These are phyloP conservation scores for Fusarium compactum DNA, from an alignment of 2,329 filamentous ascomycete genomes.

Conservation along the genomic window DNA sequence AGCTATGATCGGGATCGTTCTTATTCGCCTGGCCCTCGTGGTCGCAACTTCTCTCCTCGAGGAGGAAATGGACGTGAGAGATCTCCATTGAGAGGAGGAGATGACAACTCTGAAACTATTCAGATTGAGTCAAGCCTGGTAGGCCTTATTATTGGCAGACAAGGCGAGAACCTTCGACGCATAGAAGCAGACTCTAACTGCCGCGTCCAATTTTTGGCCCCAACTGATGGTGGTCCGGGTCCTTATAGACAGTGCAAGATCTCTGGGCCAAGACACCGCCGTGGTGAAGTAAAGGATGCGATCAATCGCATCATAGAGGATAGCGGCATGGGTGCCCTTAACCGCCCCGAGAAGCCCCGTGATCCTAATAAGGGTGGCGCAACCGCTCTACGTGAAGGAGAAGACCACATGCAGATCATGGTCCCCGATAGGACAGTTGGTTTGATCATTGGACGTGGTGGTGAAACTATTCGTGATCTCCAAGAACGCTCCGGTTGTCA, in stretches of 20 bases:
- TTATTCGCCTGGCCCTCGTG: slow-evolving; percentile 73
- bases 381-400: slow-evolving; percentile 75
- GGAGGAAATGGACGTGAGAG: slow-evolving; percentile 67
- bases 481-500: slow-evolving; percentile 95
- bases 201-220: slow-evolving; percentile 87
- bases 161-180: slow-evolving; percentile 87
- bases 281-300: slow-evolving; percentile 82
- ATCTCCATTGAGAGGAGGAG: slow-evolving; percentile 66
- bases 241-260: slow-evolving; percentile 88
- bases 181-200: slow-evolving; percentile 87
- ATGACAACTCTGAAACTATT: slow-evolving; percentile 84
- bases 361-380: slow-evolving; percentile 55
- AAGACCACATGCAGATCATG: slow-evolving; percentile 92
- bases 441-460: slow-evolving; percentile 91
- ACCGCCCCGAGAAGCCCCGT: slow-evolving; percentile 58
- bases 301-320: slow-evolving; percentile 92
- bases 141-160: slow-evolving; percentile 89
- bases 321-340: slow-evolving; percentile 65
- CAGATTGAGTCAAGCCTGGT: slow-evolving; percentile 88
- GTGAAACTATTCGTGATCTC: slow-evolving; percentile 91
- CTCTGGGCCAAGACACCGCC: slow-evolving; percentile 76
- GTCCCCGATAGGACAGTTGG: slow-evolving; percentile 93
- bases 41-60: slow-evolving; percentile 70
- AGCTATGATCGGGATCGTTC: slow-evolving; percentile 75
- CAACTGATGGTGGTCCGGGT: slow-evolving; percentile 78